phyloP scores from a whole-genome alignment of 139 green algal species.

The Haematococcus lacustris region DNA sequence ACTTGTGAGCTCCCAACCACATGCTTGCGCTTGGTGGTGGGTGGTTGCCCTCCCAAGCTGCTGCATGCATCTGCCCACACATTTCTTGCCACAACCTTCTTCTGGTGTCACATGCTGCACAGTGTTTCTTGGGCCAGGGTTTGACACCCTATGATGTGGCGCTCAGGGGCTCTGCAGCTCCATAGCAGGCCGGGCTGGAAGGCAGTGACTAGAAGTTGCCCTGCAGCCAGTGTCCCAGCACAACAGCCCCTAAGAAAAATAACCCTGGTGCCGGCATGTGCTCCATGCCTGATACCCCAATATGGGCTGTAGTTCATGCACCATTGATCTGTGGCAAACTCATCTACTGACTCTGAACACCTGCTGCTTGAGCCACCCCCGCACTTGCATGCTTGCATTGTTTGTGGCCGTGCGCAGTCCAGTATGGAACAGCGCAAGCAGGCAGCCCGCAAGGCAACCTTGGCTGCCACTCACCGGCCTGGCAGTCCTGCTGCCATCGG shows the following conservation, averaged over 20 bases:
- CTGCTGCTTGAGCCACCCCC: not conserved
- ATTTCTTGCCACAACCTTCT: too few species aligned
- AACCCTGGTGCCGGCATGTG: too few species aligned
- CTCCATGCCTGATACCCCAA: not conserved
- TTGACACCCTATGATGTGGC: too few species aligned
- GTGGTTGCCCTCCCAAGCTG: not conserved
- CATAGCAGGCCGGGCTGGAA: not conserved
- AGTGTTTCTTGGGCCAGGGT: too few species aligned
- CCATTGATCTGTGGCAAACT: not conserved
- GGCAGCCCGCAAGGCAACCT: slow-evolving; percentile 18
- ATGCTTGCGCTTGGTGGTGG: not conserved
- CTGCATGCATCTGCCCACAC: slow-evolving; percentile 1
- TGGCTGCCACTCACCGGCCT: slow-evolving; percentile 5
- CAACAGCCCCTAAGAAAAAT: too few species aligned
- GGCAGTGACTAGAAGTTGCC: not conserved
- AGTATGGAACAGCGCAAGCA: slow-evolving; percentile 25
- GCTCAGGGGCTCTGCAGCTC: too few species aligned
- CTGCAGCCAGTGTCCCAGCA: too few species aligned
- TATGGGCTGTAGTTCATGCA: not conserved
- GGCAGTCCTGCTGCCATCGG: slow-evolving; percentile 2
- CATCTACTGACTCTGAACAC: not conserved
- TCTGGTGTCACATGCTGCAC: too few species aligned
- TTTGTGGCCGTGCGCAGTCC: not conserved
- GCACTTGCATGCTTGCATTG: not conserved
- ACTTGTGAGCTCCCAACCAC: not conserved